Base-by-base conservation (phyloP, 2,329 filamentous ascomycete genomes). In the Laburnicola sp. region DNA sequence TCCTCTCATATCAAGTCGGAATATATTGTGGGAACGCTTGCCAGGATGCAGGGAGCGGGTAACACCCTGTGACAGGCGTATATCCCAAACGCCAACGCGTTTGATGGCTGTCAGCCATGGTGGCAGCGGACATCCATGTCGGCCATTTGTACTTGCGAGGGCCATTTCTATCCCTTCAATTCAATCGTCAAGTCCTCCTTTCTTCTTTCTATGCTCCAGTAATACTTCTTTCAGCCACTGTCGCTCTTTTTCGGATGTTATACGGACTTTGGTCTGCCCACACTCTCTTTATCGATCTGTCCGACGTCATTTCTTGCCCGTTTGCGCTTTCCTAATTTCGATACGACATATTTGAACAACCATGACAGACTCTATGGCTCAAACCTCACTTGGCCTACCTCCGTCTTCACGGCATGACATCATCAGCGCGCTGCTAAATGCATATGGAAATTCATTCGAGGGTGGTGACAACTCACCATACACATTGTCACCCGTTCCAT, bases 351-450 rank as follows among this genome's bases (percentile, higher is more conserved):
- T 36, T 41, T 35, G 27, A 28, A n/a, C 7, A 48, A 59, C 48
- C 43, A 71, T 69, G 63, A 53, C 69, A 44, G 51, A 59, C 34
- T 43, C 65, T 53, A 65, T 66, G 54, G 38, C 58, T 27, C 68
- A 63, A 35, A 58, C 59, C 37, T 56, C 56, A 44, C 57, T 59
- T 44, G 53, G 51, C 26, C 57, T 64, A 8, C 49, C 68, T 44
- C 65, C 69, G 22, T 53, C 67, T 21, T 62, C 60, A 31, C 66
- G 70, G 56, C 69, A 72, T 48, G 71, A 74, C 50, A 58, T 74
- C 26, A 61, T 74, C 56, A 73, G 69, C 63, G 65, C 68, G 48
- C 58, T 74, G 36, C 57, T 74, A 37, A 69, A 69, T 51, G 70
- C 68, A n/a, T 74, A 74, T 57, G 68, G 65, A 22, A 68, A 56